A percentile compares a stretch with the other conserved stretches of the same genome.
Evolutionary conservation across 2,329 filamentous ascomycete species (phyloP).

Genomic region (Beauveria bassiana): DNA sequence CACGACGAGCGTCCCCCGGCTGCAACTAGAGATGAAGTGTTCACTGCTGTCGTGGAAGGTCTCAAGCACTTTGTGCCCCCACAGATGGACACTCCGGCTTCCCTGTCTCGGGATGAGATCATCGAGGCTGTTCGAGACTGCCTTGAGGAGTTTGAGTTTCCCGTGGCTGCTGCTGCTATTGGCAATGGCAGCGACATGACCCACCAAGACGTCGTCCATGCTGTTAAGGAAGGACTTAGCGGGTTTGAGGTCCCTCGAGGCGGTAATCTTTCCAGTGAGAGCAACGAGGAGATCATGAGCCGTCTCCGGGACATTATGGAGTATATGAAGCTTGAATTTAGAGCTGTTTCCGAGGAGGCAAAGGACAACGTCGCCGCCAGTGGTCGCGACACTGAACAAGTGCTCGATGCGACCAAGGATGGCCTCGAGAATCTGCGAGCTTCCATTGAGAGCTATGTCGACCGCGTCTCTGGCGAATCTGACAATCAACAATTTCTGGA

Average conservation of each 20-base stretch:
- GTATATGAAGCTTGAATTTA: slow-evolving; percentile 51
- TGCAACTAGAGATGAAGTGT: slow-evolving; percentile 76
- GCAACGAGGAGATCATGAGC: slow-evolving; percentile 43
- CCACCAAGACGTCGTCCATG: slow-evolving; percentile 55
- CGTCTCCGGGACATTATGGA: slow-evolving; percentile 60
- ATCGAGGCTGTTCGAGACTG: slow-evolving; percentile 78
- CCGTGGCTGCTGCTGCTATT: slow-evolving; percentile 49
- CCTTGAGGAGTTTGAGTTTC: slow-evolving; percentile 76
- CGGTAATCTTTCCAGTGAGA: slow-evolving; percentile 31
- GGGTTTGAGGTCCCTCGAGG: slow-evolving; percentile 39
- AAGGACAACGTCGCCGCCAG: slow-evolving; percentile 75
- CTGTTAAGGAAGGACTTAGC: slow-evolving; percentile 53
- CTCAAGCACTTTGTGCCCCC: slow-evolving; percentile 75
- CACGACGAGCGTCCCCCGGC: slow-evolving; percentile 44
- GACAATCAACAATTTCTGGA: slow-evolving; percentile 75
- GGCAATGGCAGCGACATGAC: slow-evolving; percentile 43
- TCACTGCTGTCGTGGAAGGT: slow-evolving; percentile 77
- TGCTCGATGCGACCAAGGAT: slow-evolving; percentile 80
- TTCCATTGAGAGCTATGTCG: slow-evolving; percentile 76
- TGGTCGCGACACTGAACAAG: slow-evolving; percentile 77
- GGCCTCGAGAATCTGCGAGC: slow-evolving; percentile 72
- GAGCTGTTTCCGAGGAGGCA: slow-evolving; percentile 51
- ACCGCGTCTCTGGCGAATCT: slow-evolving; percentile 59
- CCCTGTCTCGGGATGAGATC: slow-evolving; percentile 73
- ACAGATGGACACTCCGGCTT: slow-evolving; percentile 58